Base-by-base conservation (phyloP, 805 yeast genomes). In the Cyberlindnera americana region DNA sequence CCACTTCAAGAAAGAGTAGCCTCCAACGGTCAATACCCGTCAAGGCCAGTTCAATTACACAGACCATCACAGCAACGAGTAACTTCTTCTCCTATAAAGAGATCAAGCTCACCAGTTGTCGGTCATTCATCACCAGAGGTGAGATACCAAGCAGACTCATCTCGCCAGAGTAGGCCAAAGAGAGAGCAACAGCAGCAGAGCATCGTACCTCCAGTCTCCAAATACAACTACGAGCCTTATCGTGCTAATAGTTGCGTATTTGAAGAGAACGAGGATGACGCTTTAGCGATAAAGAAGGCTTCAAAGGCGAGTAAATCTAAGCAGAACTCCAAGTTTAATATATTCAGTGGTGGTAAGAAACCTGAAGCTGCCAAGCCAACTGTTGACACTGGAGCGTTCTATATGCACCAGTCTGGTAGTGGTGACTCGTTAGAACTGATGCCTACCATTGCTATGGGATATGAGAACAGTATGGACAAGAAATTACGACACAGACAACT, bases 391-490 rank as follows among this genome's bases (percentile, higher is more conserved):
- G n/a, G n/a, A n/a, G n/a, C 24, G 9, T 9, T 40, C 3, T 53
- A 54, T 28, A 30, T 25, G 4, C 52, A 49, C 24, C 21, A 31
- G 5, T 43, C 43, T 19, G 44, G 33, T 3, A 44, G 53, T 34
- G 58, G 45, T 21, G 60, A 55, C 35, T 32, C 36, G 6, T 22
- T 55, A 26, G 53, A 43, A 18, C 24, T 55, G 23, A 53, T 52
- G 57, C 60, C 60, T 2, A 55, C 60, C 1, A 24, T 55, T 13
- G 60, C 60, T 1, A 49, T 50, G 44, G 60, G 60, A 6, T 54
- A 41, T 35, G 57, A 55, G 35, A 55, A 55, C 33, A 47, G 53
- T 10, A 19, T 52, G 18, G 47, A 46, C 13, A 48, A 45, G 22
- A 14, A 29, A 38, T 31, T 42, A 37, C 30, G 39, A 24, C 28